Conservation (phyloP, 441 rosid genomes). For the Aquilaria agallochum region DNA sequence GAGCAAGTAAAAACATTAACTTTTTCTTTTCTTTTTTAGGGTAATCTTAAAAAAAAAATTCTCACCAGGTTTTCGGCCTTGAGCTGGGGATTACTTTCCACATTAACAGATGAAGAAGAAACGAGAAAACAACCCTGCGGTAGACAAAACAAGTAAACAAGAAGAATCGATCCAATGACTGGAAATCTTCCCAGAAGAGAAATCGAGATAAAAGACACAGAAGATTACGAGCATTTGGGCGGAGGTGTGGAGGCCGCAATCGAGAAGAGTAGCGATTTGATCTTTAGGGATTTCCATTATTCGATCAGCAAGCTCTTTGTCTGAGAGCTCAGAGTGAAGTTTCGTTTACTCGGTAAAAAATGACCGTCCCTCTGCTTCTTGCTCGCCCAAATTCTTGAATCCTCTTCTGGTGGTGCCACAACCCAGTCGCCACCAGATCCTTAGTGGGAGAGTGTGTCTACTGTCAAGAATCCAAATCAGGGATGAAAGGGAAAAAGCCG, state of each 20-base stretch:
- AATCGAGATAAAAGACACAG: neutral
- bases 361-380: too few species aligned
- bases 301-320: neutral
- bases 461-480: too few species aligned
- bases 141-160: neutral
- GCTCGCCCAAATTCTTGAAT: too few species aligned
- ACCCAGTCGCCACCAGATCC: too few species aligned
- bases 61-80: slow-evolving; percentile 90
- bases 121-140: slow-evolving; percentile 81
- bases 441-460: too few species aligned
- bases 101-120: slow-evolving; percentile 64
- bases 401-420: too few species aligned
- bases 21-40: too few species aligned
- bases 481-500: too few species aligned
- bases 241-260: slow-evolving; percentile 63
- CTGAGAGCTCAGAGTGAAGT: too few species aligned
- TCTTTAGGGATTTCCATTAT: slow-evolving; percentile 88
- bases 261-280: slow-evolving; percentile 72
- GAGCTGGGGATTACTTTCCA: slow-evolving; percentile 76
- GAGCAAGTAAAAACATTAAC: neutral
- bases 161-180: slow-evolving; percentile 1
- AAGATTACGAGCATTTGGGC: slow-evolving; percentile 85
- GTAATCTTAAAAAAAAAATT: neutral
- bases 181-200: neutral
- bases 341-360: too few species aligned